These are phyloP conservation scores for Bipolaris oryzae DNA, from an alignment of 2,329 filamentous ascomycete genomes.

Conservation along the genomic window DNA sequence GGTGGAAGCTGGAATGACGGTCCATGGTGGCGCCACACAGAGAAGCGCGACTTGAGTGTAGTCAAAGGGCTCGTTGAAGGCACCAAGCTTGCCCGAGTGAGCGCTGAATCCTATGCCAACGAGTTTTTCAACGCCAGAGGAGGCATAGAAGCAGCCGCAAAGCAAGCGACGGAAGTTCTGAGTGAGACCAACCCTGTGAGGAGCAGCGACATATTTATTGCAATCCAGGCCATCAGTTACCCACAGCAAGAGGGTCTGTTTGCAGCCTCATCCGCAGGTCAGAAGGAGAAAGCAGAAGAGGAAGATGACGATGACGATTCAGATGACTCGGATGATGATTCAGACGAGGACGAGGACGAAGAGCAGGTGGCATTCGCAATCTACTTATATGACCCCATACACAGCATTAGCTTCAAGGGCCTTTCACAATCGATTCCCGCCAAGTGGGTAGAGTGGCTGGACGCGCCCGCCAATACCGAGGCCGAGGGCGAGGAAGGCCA, in stretches of 20 bases:
- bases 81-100: conserved; percentile 87
- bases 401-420: conserved; percentile 84
- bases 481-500: conserved; percentile 54
- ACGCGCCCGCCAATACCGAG: conserved; percentile 57
- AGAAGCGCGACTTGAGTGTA: conserved; percentile 75
- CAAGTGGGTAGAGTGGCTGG: conserved; percentile 90
- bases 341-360: conserved; percentile 52
- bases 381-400: conserved; percentile 85
- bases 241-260: conserved; percentile 72
- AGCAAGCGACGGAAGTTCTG: conserved; percentile 76
- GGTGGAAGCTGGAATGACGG: conserved; percentile 85
- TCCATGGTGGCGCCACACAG: conserved; percentile 87
- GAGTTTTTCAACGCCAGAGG: conserved; percentile 83
- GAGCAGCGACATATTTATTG: conserved; percentile 91
- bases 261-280: conserved; percentile 59
- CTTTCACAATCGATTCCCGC: conserved; percentile 82
- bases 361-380: conserved; percentile 75
- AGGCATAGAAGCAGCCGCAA: conserved; percentile 79
- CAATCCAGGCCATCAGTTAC: conserved; percentile 84
- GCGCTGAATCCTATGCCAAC: conserved; percentile 82
- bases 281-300: conserved; percentile 59
- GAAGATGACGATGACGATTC: conserved; percentile 60
- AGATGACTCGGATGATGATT: background rate
- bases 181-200: conserved; percentile 88
- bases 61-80: conserved; percentile 84